Percentiles rank a stretch among this genome's conserved stretches.
phyloP scores from a whole-genome alignment of 1,139 yeast genomes.

The Kazachstania sp. region DNA sequence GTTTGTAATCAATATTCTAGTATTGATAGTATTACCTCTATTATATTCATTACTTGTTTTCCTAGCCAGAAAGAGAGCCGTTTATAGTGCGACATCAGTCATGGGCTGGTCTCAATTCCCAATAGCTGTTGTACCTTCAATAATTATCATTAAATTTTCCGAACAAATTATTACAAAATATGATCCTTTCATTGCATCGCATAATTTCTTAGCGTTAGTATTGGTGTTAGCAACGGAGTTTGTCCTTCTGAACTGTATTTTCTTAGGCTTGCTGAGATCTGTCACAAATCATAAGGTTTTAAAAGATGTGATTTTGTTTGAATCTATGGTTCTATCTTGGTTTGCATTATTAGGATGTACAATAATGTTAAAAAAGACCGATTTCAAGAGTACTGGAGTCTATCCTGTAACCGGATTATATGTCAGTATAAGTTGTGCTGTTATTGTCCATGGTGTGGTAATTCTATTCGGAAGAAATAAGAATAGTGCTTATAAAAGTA shows the following conservation, averaged over 20 bases:
- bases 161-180: slow-evolving; percentile 10
- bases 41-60: slow-evolving; percentile 41
- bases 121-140: slow-evolving; percentile 41
- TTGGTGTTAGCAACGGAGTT: slow-evolving; percentile 40
- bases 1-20: slow-evolving; percentile 41
- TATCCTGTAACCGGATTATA: slow-evolving; percentile 47
- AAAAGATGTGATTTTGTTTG: slow-evolving; percentile 57
- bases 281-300: slow-evolving; percentile 59
- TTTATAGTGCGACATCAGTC: slow-evolving; percentile 38
- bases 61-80: slow-evolving; percentile 39
- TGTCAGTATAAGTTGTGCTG: slow-evolving; percentile 42
- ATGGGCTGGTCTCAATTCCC: slow-evolving; percentile 51
- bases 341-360: slow-evolving; percentile 42
- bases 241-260: slow-evolving; percentile 45
- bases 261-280: slow-evolving; percentile 46
- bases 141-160: slow-evolving; percentile 32
- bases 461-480: neutral
- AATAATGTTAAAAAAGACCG: slow-evolving; percentile 35
- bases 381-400: slow-evolving; percentile 53
- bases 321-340: slow-evolving; percentile 54
- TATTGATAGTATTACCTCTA: slow-evolving; percentile 50
- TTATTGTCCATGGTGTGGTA: slow-evolving; percentile 43
- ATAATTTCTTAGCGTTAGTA: slow-evolving; percentile 44
- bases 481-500: neutral
- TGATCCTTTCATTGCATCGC: slow-evolving; percentile 55